Percentiles rank a stretch among this genome's conserved stretches.
Conservation (phyloP, 139 green algal species). For the Micractinium sp. region DNA sequence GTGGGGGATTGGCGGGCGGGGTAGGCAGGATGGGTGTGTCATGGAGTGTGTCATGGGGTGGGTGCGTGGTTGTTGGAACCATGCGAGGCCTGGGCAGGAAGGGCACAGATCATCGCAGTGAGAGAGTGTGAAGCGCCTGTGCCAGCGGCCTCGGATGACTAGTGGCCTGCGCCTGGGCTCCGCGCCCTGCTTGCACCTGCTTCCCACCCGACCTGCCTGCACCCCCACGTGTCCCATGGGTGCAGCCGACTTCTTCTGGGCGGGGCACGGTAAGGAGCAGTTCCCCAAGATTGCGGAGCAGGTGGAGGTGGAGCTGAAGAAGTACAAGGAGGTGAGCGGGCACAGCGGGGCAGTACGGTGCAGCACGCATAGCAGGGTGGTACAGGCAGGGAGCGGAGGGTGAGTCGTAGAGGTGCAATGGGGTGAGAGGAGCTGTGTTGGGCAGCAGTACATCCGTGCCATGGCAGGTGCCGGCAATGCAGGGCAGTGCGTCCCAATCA, state of each 20-base stretch:
- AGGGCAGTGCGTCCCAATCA: not conserved
- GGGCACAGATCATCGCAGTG: too few species aligned
- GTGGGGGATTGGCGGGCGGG: not conserved
- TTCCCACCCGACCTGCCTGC: not conserved
- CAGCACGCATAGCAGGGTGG: not conserved
- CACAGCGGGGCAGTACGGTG: not conserved
- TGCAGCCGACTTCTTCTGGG: conserved; percentile 86
- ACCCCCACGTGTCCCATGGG: not conserved
- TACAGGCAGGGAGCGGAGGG: not conserved
- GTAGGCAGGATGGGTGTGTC: too few species aligned
- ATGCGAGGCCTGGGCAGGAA: too few species aligned
- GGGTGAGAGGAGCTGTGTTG: not conserved
- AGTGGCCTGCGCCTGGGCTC: not conserved
- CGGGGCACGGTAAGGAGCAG: conserved; percentile 65
- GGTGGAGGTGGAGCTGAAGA: conserved; percentile 76
- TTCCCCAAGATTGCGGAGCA: conserved; percentile 88
- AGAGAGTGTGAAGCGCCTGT: too few species aligned
- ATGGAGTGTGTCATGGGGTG: too few species aligned
- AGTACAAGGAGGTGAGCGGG: conserved; percentile 82
- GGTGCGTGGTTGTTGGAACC: too few species aligned
- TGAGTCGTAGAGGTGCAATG: too few species aligned
- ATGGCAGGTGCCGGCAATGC: too few species aligned
- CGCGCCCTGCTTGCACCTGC: not conserved
- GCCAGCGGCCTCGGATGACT: too few species aligned
- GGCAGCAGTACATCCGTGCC: not conserved